Evolutionary conservation across 345 rosid genomes (phyloP), one percentile per base, ranked within the genome.

Genomic region (Linum tenue): DNA sequence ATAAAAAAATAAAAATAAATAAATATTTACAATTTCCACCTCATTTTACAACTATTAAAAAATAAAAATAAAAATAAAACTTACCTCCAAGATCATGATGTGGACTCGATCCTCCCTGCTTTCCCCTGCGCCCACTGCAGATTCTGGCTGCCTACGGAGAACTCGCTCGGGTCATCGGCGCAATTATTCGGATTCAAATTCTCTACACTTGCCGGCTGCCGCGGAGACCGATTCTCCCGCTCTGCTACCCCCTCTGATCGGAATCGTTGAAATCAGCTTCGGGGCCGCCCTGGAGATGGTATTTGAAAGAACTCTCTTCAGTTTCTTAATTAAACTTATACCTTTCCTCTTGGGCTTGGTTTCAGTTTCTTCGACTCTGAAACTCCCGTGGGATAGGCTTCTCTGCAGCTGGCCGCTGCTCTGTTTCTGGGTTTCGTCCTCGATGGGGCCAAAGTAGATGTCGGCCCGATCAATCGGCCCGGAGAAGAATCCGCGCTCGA

Each of bases 81-180:
- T n/a, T n/a, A n/a, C 97, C 72, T 92, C 98, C n/a, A 96, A 92
- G 67, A 92, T 86, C 75, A 92, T 97, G 37, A 92, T 92, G 69
- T 92, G 98, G 67, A 92, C 91, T 75, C 97, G 83, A 68, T 92
- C 98, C 82, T 92, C 98, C 57, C 98, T 44, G 98, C 98, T 81
- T 84, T 92, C 72, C 98, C 98, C 73, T 92, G 98, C 69, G 98
- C 98, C 98, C 98, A 92, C 72, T 92, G 97, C 81, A 92, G 80
- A 80, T 92, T 80, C 56, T 80, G 82, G 70, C 84, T 77, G 70
- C 77, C 79, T 35, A 77, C 72, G 8, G 60, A 57, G 5, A 57
- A 57, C 38, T 37, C 60, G 38, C 36, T 57, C 60, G 37, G 10
- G 36, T 57, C 60, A 2, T 14, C 31, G 31, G 31, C 31, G 31